Evolutionary conservation across 257 asterid species (phyloP), one percentile per base, ranked within the genome.

Genomic region (Osmanthus fragrans): DNA sequence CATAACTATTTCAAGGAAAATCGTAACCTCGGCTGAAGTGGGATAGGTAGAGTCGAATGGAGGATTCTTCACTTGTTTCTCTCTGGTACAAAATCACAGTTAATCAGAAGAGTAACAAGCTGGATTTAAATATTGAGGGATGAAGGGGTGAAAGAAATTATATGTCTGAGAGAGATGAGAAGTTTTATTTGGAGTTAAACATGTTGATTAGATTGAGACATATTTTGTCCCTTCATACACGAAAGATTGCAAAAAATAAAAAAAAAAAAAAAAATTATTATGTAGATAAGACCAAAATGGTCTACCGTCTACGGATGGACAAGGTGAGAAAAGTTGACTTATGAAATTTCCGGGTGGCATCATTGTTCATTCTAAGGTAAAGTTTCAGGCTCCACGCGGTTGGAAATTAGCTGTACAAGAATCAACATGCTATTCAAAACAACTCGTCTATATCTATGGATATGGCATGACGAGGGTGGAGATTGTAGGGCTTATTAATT

Each of bases 261-360:
- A n/a, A n/a, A n/a, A n/a, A n/a, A n/a, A n/a, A n/a, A n/a, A n/a
- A n/a, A n/a, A n/a, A n/a, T n/a, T n/a, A n/a, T n/a, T n/a, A n/a
- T n/a, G n/a, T n/a, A n/a, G n/a, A 81, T 79, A 69, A 56, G 0
- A 29, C 64, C 25, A 1, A 18, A n/a, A 54, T 21, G 23, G 25
- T 66, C 71, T n/a, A n/a, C n/a, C n/a, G n/a, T n/a, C n/a, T 16
- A 18, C 4, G 71, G 64, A 64, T 0, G 79, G 32, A 64, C 13
- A 16, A 72, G 21, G 75, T 37, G 65, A 76, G 36, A 67, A 77
- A 71, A 37, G 81, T 84, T 79, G 90, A 82, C 84, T 37, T 8
- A 70, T 54, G 89, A 85, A 85, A 77, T 65, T 86, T 84, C 83
- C 54, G 72, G 79, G 82, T 34, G 71, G 68, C 80, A 1, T 64